Evolutionary conservation across 352 stramenopile species (phyloP).

Genomic region (Peronospora farinosa): DNA sequence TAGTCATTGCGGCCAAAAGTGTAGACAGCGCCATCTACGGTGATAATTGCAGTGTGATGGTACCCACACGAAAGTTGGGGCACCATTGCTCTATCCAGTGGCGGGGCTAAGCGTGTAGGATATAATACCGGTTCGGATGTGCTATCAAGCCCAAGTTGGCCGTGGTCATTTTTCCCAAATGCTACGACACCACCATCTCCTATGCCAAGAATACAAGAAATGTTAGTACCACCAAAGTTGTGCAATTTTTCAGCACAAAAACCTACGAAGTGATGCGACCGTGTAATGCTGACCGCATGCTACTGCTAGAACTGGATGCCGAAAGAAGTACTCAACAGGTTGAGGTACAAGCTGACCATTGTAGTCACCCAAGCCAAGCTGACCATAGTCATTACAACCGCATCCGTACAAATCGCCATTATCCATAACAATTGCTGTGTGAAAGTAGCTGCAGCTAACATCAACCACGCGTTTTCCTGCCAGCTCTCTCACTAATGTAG

Average conservation of each 20-base stretch:
- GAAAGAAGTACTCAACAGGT: constrained; percentile 46
- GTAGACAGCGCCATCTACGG: constrained; percentile 59
- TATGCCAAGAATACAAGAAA: constrained; percentile 9
- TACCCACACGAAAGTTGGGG: constrained; percentile 86
- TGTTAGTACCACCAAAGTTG: not conserved
- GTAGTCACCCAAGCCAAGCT: constrained; percentile 73
- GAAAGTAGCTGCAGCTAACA: constrained; percentile 90
- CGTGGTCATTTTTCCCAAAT: constrained; percentile 91
- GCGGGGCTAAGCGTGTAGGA: constrained; percentile 40
- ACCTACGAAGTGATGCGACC: constrained; percentile 53
- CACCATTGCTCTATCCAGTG: constrained; percentile 61
- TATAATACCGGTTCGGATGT: constrained; percentile 38
- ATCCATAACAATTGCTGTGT: constrained; percentile 78
- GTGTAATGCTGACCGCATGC: constrained; percentile 89
- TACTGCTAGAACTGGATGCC: constrained; percentile 50
- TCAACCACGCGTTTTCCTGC: constrained; percentile 53
- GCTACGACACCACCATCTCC: constrained; percentile 59
- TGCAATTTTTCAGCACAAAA: not conserved
- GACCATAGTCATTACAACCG: constrained; percentile 90
- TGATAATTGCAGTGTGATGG: constrained; percentile 86
- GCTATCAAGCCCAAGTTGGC: constrained; percentile 79
- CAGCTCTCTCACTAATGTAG: constrained; percentile 42
- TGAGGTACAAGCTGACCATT: constrained; percentile 63
- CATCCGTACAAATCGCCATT: constrained; percentile 82
- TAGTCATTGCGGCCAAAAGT: constrained; percentile 92